Conservation (phyloP, 1,139 yeast genomes). For the Yamadazyma songkhlaensis region DNA sequence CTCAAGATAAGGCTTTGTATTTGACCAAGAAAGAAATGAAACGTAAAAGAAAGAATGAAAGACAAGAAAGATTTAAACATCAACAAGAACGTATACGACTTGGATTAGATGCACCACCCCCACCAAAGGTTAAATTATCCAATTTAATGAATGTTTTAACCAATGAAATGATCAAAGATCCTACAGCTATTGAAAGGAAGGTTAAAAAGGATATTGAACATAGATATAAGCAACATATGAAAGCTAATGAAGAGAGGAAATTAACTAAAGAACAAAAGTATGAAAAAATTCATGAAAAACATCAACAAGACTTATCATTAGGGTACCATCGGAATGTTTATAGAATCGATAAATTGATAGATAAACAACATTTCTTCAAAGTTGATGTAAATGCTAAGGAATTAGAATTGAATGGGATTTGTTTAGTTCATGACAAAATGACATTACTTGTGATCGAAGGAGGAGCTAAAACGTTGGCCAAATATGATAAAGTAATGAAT, state of each 20-base stretch:
- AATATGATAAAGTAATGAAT: conserved; percentile 60
- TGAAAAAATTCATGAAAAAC: conserved; percentile 47
- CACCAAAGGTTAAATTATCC: conserved; percentile 79
- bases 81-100: conserved; percentile 73
- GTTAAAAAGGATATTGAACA: conserved; percentile 70
- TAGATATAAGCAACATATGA: conserved; percentile 59
- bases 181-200: conserved; percentile 76
- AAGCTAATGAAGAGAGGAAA: conserved; percentile 60
- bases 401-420: conserved; percentile 59
- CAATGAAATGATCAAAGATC: conserved; percentile 84
- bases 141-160: conserved; percentile 85
- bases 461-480: conserved; percentile 54
- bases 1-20: conserved; percentile 43
- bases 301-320: conserved; percentile 35
- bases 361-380: conserved; percentile 69
- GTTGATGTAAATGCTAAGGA: conserved; percentile 80
- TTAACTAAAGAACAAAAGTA: conserved; percentile 57
- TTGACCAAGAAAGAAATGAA: conserved; percentile 78
- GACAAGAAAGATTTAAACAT: conserved; percentile 64
- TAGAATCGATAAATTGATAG: conserved; percentile 49
- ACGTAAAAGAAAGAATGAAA: conserved; percentile 66
- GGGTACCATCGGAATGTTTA: conserved; percentile 65
- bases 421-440: conserved; percentile 40
- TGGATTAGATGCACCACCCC: conserved; percentile 86
- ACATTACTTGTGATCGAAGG: conserved; percentile 74